Percentiles rank a stretch among this genome's conserved stretches.
phyloP scores from a whole-genome alignment of 257 asterid species.

The Scutellaria baicalensis region DNA sequence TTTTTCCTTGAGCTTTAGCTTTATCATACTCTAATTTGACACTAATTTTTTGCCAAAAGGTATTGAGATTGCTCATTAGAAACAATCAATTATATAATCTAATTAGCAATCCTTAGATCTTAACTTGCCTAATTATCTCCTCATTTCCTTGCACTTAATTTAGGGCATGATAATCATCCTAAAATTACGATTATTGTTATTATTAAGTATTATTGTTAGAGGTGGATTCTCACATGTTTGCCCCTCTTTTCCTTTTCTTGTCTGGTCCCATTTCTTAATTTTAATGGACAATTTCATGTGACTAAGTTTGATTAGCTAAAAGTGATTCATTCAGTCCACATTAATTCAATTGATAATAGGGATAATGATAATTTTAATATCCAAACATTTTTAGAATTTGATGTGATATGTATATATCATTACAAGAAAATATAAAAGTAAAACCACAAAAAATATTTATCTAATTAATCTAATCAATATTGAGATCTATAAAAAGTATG shows the following conservation, averaged over 20 bases:
- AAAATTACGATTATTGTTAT: not conserved
- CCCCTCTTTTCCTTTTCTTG: not conserved
- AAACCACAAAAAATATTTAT: no score
- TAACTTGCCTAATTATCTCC: not conserved
- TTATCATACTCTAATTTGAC: no score
- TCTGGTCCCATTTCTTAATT: conserved; percentile 13
- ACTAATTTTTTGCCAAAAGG: conserved; percentile 16
- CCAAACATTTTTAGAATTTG: no score
- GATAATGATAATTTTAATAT: no score
- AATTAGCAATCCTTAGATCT: not conserved
- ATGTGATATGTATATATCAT: no score
- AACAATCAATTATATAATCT: not conserved
- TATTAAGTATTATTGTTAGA: conserved; percentile 1
- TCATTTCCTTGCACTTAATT: conserved; percentile 12
- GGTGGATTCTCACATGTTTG: conserved; percentile 7
- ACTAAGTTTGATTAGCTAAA: conserved; percentile 11
- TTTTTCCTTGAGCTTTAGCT: conserved; percentile 1
- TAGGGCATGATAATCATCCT: conserved; percentile 11
- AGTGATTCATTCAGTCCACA: not conserved
- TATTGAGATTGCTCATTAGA: conserved; percentile 7
- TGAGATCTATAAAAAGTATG: no score
- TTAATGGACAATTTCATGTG: conserved; percentile 23
- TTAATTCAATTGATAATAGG: not conserved
- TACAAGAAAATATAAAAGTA: no score
- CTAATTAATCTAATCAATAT: no score